Evolutionary conservation across 805 yeast species (phyloP).

Genomic region (Wickerhamiella cacticola): DNA sequence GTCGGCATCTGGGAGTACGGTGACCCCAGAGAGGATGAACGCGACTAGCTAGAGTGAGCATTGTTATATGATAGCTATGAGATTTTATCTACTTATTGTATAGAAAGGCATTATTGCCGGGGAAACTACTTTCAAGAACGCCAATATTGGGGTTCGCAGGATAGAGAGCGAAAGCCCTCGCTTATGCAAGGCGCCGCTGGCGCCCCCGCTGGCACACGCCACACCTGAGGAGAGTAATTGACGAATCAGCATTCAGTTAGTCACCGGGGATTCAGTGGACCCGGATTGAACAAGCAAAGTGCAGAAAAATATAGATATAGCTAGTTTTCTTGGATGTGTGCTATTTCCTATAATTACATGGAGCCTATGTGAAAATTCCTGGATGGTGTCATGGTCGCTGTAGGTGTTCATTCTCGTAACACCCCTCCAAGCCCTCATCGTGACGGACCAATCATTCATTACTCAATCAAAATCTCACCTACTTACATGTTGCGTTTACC

Average conservation of each 20-base stretch:
- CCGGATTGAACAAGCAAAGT: too few species aligned
- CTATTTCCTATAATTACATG: too few species aligned
- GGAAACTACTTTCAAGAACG: too few species aligned
- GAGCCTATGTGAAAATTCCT: too few species aligned
- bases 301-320: too few species aligned
- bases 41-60: neutral
- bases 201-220: neutral
- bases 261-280: neutral
- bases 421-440: neutral
- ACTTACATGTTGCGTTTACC: conserved; percentile 14
- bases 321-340: too few species aligned
- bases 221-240: neutral
- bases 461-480: conserved; percentile 12
- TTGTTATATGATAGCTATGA: neutral
- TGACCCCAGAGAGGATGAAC: conserved; percentile 52
- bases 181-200: conserved; percentile 2
- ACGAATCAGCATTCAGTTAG: neutral
- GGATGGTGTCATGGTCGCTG: too few species aligned
- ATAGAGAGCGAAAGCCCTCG: neutral
- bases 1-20: conserved; percentile 69
- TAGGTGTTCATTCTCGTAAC: too few species aligned
- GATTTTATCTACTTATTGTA: too few species aligned
- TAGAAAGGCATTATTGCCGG: too few species aligned
- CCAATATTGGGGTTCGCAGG: neutral
- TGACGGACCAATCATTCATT: conserved; percentile 9